These are phyloP conservation scores for Nemania sp. DNA, from an alignment of 2,329 filamentous ascomycete genomes.

Conservation along the genomic window DNA sequence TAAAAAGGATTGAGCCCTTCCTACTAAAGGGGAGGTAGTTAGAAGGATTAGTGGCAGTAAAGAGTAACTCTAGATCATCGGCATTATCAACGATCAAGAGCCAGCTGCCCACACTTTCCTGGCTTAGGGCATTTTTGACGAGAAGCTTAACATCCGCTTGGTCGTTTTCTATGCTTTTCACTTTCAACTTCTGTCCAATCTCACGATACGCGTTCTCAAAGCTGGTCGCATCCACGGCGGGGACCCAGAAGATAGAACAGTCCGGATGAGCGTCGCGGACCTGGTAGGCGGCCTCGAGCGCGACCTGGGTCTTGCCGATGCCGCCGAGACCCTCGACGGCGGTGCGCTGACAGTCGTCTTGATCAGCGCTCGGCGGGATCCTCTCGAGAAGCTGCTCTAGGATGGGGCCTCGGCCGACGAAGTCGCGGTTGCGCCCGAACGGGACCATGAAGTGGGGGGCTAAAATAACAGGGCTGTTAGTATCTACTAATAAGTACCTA, in stretches of 20 bases:
- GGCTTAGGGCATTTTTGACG: not conserved
- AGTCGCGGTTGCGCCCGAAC: not conserved
- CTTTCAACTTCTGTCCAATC: not conserved
- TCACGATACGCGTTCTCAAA: slow-evolving; percentile 1
- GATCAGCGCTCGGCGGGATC: not conserved
- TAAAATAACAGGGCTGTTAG: too few species aligned
- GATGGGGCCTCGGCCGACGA: not conserved
- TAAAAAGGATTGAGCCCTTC: not conserved
- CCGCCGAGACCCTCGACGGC: not conserved
- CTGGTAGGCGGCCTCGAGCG: not conserved
- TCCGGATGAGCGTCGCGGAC: not conserved
- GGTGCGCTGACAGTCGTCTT: not conserved
- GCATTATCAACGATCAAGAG: not conserved
- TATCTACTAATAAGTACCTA: too few species aligned
- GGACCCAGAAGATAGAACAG: slow-evolving; percentile 9
- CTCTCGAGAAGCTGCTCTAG: not conserved
- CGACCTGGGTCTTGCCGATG: not conserved
- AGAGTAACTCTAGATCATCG: not conserved
- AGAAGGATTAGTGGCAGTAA: not conserved
- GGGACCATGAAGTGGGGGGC: not conserved
- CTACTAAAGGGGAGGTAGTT: not conserved
- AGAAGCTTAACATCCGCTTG: not conserved
- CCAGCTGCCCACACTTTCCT: not conserved
- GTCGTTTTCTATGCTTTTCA: not conserved
- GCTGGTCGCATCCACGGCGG: not conserved